Conservation (phyloP, 2,329 filamentous ascomycete species). For the Biscogniauxia mediterranea region DNA sequence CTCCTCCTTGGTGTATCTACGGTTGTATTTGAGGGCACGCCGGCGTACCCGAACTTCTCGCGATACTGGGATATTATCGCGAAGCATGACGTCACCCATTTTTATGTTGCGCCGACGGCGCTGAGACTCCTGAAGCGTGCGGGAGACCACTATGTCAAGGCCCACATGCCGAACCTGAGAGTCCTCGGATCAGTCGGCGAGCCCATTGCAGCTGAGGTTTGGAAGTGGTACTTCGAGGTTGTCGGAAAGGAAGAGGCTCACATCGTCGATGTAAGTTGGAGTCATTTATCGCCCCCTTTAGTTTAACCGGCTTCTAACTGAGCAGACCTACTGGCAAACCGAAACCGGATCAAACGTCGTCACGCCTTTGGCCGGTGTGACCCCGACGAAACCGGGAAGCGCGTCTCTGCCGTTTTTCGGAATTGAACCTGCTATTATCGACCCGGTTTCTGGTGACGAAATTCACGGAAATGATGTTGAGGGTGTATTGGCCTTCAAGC, state of each 20-base stretch:
- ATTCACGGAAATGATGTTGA: constrained; percentile 95
- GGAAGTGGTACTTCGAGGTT: constrained; percentile 98
- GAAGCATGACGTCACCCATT: constrained; percentile 92
- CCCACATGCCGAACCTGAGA: constrained; percentile 83
- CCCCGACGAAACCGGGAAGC: constrained; percentile 93
- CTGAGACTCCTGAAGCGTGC: constrained; percentile 92
- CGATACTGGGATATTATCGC: constrained; percentile 99
- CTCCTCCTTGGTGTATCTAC: constrained; percentile 89
- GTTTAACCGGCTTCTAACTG: constrained; percentile 12
- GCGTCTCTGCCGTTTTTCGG: constrained; percentile 98
- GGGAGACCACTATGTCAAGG: constrained; percentile 87
- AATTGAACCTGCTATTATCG: constrained; percentile 95
- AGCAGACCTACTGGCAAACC: constrained; percentile 98
- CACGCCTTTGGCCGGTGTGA: constrained; percentile 86
- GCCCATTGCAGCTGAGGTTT: constrained; percentile 95
- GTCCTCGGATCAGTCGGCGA: constrained; percentile 94
- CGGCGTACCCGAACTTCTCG: constrained; percentile 95
- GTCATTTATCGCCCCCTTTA: constrained; percentile 10
- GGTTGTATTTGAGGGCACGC: constrained; percentile 96
- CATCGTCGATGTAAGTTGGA: constrained; percentile 78
- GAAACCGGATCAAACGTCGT: constrained; percentile 98
- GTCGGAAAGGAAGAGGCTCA: constrained; percentile 93
- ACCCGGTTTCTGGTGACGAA: constrained; percentile 91
- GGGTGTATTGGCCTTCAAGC: constrained; percentile 94
- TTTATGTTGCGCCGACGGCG: constrained; percentile 96